phyloP scores from a whole-genome alignment of 352 stramenopile genomes.

The Peronosclerospora sorghi region DNA sequence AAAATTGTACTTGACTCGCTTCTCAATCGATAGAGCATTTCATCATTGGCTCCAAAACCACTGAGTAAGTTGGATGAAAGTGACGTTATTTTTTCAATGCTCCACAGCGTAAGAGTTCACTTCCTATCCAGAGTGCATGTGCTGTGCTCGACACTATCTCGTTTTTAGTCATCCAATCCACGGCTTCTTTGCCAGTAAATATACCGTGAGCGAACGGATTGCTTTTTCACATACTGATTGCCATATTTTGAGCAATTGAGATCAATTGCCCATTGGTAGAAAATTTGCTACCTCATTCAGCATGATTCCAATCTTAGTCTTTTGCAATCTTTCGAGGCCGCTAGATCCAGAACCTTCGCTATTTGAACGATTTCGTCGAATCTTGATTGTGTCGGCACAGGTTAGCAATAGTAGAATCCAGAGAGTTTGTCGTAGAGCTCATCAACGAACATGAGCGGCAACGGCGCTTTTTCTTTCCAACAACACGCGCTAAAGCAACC shows the following conservation, averaged over 20 bases:
- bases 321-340: constrained; percentile 13
- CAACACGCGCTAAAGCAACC: constrained; percentile 5
- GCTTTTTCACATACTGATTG: constrained; percentile 36
- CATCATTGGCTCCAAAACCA: constrained; percentile 22
- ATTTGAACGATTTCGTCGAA: constrained; percentile 36
- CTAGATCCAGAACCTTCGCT: constrained; percentile 40
- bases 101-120: constrained; percentile 52
- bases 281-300: constrained; percentile 63
- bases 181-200: constrained; percentile 49
- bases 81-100: constrained; percentile 34
- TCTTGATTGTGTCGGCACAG: constrained; percentile 36
- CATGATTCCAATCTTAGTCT: constrained; percentile 17
- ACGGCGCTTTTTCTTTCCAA: constrained; percentile 29
- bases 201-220: constrained; percentile 28
- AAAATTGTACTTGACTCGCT: constrained; percentile 21
- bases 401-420: constrained; percentile 61
- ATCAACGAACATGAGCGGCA: constrained; percentile 51
- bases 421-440: constrained; percentile 45
- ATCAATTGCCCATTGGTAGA: constrained; percentile 61
- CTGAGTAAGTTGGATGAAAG: constrained; percentile 15
- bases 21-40: constrained; percentile 29
- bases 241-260: constrained; percentile 66
- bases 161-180: constrained; percentile 70
- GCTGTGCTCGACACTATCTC: constrained; percentile 60
- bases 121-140: constrained; percentile 64